Evolutionary conservation across 208 protist species (phyloP).

Genomic region (Trypanosoma mega): DNA sequence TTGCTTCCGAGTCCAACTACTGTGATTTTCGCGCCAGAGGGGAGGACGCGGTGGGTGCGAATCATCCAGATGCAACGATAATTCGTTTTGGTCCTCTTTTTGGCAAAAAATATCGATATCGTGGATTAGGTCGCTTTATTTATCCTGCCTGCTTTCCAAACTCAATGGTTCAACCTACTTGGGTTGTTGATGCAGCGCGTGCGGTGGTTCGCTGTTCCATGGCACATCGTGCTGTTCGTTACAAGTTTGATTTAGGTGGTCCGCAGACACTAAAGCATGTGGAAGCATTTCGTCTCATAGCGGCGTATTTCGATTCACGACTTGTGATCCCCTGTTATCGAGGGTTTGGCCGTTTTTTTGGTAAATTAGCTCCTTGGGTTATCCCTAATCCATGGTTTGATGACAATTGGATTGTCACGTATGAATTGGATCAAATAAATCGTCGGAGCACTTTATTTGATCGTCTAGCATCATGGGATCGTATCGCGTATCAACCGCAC

Average conservation of each 20-base stretch:
- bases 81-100: slow-evolving; percentile 89
- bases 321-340: slow-evolving; percentile 84
- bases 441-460: slow-evolving; percentile 87
- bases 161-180: slow-evolving; percentile 88
- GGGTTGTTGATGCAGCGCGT: slow-evolving; percentile 89
- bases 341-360: slow-evolving; percentile 84
- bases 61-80: slow-evolving; percentile 88
- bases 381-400: slow-evolving; percentile 91
- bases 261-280: slow-evolving; percentile 86
- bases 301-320: slow-evolving; percentile 61
- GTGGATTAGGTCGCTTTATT: slow-evolving; percentile 83
- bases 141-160: slow-evolving; percentile 90
- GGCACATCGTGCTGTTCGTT: slow-evolving; percentile 81
- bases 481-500: slow-evolving; percentile 81
- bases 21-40: slow-evolving; percentile 88
- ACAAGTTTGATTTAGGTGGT: slow-evolving; percentile 91
- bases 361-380: slow-evolving; percentile 74
- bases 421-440: slow-evolving; percentile 91
- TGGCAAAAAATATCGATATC: slow-evolving; percentile 89
- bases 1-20: slow-evolving; percentile 91
- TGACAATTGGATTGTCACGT: slow-evolving; percentile 89
- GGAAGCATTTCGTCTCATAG: slow-evolving; percentile 80
- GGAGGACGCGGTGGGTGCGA: slow-evolving; percentile 87
- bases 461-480: slow-evolving; percentile 86
- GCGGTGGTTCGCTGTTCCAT: slow-evolving; percentile 82